Evolutionary conservation across 2,329 filamentous ascomycete species (phyloP).

Genomic region (Fusarium austroafricanum): DNA sequence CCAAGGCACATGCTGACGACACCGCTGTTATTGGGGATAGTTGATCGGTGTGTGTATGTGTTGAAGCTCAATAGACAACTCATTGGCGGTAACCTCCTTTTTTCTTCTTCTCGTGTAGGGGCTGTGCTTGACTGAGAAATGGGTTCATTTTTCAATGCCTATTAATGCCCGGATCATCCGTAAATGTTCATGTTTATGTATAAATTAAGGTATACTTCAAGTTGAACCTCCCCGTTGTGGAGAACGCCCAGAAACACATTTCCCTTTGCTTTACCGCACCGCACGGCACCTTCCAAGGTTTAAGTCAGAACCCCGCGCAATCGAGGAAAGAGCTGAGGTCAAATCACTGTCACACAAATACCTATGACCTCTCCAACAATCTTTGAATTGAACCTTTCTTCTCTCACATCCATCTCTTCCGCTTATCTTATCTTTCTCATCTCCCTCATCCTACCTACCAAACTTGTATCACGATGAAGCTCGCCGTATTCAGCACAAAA

Average conservation of each 20-base stretch:
- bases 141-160: background rate
- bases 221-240: conserved; percentile 31
- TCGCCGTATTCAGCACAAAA: conserved; percentile 74
- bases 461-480: conserved; percentile 58
- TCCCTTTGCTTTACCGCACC: background rate
- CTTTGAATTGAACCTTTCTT: background rate
- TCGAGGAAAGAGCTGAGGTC: conserved; percentile 19
- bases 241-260: conserved; percentile 32
- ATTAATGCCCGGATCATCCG: background rate
- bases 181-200: background rate
- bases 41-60: background rate
- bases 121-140: conserved; percentile 9
- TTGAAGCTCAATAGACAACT: background rate
- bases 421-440: background rate
- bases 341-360: background rate
- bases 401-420: background rate
- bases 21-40: conserved; percentile 30
- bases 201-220: conserved; percentile 8
- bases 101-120: background rate
- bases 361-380: background rate
- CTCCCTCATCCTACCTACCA: background rate
- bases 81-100: conserved; percentile 1
- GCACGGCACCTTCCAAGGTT: conserved; percentile 26
- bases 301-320: conserved; percentile 33
- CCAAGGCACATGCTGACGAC: conserved; percentile 38